phyloP scores from a whole-genome alignment of 257 asterid genomes.

The Sherardia arvensis region DNA sequence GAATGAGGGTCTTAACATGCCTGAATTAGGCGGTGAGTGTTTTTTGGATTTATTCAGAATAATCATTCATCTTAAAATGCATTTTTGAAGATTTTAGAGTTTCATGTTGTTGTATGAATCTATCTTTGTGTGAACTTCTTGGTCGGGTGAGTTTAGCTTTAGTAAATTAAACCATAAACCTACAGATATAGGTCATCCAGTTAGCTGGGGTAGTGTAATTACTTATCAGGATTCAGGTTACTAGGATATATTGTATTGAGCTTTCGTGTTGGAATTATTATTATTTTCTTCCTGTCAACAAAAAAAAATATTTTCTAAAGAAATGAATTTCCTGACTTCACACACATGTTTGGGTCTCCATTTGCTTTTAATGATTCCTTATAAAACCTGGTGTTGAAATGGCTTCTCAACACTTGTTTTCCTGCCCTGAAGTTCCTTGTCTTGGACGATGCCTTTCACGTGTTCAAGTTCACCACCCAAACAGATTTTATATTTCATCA shows the following conservation, averaged over 20 bases:
- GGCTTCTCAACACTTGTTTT: constrained; percentile 2
- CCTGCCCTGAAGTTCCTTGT: background rate
- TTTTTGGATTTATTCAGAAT: background rate
- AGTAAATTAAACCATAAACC: background rate
- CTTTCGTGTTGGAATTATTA: background rate
- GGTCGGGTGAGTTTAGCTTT: background rate
- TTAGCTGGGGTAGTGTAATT: background rate
- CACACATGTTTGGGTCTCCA: background rate
- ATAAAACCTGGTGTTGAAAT: background rate
- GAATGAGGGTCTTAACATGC: constrained; percentile 27
- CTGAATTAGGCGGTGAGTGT: constrained; percentile 32
- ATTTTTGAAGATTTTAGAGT: background rate
- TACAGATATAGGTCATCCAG: background rate
- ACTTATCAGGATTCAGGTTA: background rate
- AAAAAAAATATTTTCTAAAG: too few relatives aligned
- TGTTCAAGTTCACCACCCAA: background rate
- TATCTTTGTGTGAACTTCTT: background rate
- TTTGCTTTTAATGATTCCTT: background rate
- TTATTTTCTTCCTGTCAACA: background rate
- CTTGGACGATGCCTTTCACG: background rate
- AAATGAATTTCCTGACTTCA: background rate
- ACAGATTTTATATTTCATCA: background rate
- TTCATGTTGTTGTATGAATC: background rate
- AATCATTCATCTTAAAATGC: background rate
- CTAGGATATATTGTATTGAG: background rate